A percentile compares a stretch with the other conserved stretches of the same genome.
Conservation (phyloP, 768 basidiomycete species). For the Amanita rubescens region DNA sequence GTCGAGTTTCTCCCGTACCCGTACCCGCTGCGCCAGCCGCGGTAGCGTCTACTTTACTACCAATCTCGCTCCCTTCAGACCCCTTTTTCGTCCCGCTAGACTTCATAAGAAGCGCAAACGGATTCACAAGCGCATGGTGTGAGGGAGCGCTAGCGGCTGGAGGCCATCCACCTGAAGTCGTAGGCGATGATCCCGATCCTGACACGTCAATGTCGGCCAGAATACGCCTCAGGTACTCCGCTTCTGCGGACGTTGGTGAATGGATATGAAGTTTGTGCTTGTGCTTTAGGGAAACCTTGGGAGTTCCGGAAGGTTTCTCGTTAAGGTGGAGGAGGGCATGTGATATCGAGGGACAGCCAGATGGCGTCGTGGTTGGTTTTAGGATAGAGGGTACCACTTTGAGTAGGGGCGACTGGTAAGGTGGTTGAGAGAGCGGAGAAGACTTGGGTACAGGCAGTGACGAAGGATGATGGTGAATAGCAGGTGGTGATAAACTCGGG, state of each 20-base stretch:
- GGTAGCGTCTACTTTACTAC: background rate
- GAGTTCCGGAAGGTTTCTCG: background rate
- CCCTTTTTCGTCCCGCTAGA: background rate
- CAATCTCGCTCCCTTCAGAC: background rate
- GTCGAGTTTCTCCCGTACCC: background rate
- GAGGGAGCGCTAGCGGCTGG: background rate
- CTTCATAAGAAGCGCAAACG: conserved; percentile 1
- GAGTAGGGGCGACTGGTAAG: background rate
- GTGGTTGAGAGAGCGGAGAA: background rate
- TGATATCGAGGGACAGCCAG: background rate
- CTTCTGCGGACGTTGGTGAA: conserved; percentile 49
- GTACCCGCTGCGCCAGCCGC: background rate
- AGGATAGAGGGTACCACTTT: background rate
- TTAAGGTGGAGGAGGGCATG: background rate
- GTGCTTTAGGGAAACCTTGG: background rate
- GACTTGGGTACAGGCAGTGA: background rate
- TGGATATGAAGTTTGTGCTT: conserved; percentile 41
- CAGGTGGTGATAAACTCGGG: conserved; percentile 7
- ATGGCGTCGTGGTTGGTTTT: background rate
- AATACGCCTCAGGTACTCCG: conserved; percentile 60
- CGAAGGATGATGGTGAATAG: conserved; percentile 6
- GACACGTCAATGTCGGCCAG: conserved; percentile 54
- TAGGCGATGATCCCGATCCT: conserved; percentile 28
- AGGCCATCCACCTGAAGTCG: conserved; percentile 1
- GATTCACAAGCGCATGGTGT: background rate